These are phyloP conservation scores for Pleoardoris graminearum DNA, from an alignment of 2,329 filamentous ascomycete genomes.

Conservation along the genomic window DNA sequence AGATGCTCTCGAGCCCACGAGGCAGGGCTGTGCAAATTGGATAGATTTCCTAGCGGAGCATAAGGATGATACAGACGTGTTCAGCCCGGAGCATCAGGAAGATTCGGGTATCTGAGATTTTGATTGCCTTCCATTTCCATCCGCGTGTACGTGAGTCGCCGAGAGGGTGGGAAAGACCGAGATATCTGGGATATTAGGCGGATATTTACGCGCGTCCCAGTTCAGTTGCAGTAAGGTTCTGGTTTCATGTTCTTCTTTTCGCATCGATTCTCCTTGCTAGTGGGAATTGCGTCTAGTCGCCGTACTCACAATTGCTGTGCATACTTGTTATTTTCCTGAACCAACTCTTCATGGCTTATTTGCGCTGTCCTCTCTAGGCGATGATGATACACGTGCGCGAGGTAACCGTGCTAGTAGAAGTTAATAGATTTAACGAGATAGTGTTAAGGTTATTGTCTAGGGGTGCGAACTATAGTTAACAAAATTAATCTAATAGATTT, in stretches of 20 bases:
- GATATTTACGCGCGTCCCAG: too few relatives aligned
- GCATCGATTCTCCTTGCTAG: not conserved
- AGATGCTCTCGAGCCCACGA: not conserved
- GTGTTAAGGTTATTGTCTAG: too few relatives aligned
- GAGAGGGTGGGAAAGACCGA: not conserved
- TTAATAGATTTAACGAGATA: too few relatives aligned
- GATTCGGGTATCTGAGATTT: constrained; percentile 23
- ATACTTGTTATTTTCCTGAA: not conserved
- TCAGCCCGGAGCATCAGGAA: constrained; percentile 16
- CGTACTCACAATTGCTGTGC: not conserved
- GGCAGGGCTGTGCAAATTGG: constrained; percentile 17
- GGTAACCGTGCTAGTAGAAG: too few relatives aligned
- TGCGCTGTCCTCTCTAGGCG: too few relatives aligned
- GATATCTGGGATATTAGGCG: too few relatives aligned
- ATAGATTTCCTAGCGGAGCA: constrained; percentile 8
- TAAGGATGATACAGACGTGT: constrained; percentile 7
- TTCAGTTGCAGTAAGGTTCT: too few relatives aligned
- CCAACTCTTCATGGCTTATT: too few relatives aligned
- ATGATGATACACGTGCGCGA: too few relatives aligned
- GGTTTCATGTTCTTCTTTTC: too few relatives aligned
- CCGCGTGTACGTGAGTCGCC: not conserved
- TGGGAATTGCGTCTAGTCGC: not conserved
- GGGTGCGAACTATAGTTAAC: too few relatives aligned
- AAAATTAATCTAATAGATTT: too few relatives aligned
- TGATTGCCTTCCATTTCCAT: not conserved